Evolutionary conservation across 306 rosid genomes (phyloP).

Genomic region (Sechiopsis laciniata): DNA sequence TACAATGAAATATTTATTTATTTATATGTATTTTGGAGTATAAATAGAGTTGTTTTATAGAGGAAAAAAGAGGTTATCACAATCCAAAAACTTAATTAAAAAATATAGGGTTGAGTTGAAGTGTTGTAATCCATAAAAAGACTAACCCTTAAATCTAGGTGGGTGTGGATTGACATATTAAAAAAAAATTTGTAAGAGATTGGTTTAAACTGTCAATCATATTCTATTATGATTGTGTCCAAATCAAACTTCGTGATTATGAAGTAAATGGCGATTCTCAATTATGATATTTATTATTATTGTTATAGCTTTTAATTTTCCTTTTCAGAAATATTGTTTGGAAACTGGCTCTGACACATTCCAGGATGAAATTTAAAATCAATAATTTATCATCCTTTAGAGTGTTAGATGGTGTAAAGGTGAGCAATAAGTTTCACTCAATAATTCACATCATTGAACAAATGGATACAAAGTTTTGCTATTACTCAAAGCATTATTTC

Average conservation of each 20-base stretch:
- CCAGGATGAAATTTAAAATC: not conserved
- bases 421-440: conserved; percentile 8
- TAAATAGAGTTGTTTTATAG: too few relatives aligned
- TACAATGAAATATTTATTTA: too few relatives aligned
- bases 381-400: not conserved
- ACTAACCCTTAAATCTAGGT: too few relatives aligned
- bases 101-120: too few relatives aligned
- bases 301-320: not conserved
- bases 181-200: not conserved
- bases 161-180: too few relatives aligned
- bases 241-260: not conserved
- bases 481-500: conserved; percentile 19
- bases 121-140: too few relatives aligned
- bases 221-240: not conserved
- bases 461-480: not conserved
- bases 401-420: not conserved
- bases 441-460: conserved; percentile 3
- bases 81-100: too few relatives aligned
- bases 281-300: not conserved
- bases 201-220: not conserved
- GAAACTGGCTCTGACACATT: not conserved
- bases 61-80: too few relatives aligned
- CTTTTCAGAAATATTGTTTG: not conserved
- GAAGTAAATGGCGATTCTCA: not conserved
- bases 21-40: too few relatives aligned